Evolutionary conservation across 768 basidiomycete species (phyloP).

Genomic region (Pulveroboletus sp.): DNA sequence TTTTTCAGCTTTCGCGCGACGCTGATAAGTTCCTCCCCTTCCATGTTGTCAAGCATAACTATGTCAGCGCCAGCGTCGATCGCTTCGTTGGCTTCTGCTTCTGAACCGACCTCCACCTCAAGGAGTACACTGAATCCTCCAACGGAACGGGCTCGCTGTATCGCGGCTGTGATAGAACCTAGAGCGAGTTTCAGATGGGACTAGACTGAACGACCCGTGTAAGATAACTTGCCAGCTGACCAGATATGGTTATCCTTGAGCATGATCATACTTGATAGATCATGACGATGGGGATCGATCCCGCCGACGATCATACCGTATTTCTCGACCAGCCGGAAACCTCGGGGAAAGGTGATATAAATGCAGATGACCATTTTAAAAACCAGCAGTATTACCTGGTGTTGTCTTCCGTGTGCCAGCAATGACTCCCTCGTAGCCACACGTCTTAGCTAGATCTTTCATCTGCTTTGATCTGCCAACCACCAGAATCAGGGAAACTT

Average conservation of each 20-base stretch:
- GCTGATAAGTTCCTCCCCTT: conserved; percentile 65
- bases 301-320: conserved; percentile 99
- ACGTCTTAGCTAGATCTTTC: conserved; percentile 71
- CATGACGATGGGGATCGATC: conserved; percentile 92
- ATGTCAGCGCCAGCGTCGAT: conserved; percentile 94
- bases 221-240: conserved; percentile 69
- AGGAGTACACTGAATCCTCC: conserved; percentile 90
- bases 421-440: conserved; percentile 83
- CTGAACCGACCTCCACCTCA: conserved; percentile 89
- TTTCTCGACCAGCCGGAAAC: conserved; percentile 96
- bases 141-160: conserved; percentile 80
- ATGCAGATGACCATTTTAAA: neutral
- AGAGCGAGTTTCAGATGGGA: conserved; percentile 5
- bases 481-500: neutral
- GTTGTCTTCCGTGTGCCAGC: conserved; percentile 98
- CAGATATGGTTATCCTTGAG: conserved; percentile 99
- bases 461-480: conserved; percentile 71
- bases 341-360: conserved; percentile 35
- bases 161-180: conserved; percentile 91
- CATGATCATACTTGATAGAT: conserved; percentile 99
- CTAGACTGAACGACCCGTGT: neutral
- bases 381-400: conserved; percentile 49
- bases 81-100: conserved; percentile 94
- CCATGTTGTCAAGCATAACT: conserved; percentile 94
- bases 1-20: conserved; percentile 72